Conservation (phyloP, 2,329 filamentous ascomycete genomes). For the Penicillium sp. region DNA sequence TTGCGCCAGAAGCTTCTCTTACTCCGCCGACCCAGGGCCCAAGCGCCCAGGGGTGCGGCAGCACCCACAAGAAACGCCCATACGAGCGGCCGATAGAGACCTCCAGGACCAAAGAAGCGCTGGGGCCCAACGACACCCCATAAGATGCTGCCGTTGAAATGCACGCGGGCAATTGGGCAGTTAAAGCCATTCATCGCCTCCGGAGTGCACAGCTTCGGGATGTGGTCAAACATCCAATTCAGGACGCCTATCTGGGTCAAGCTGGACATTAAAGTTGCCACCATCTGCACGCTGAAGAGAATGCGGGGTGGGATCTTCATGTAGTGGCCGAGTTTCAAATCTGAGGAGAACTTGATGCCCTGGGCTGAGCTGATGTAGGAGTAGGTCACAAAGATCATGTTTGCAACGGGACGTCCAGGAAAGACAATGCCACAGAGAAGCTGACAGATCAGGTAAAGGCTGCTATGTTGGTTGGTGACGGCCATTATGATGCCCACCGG, state of each 20-base stretch:
- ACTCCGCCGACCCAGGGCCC: conserved; percentile 62
- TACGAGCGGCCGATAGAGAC: conserved; percentile 71
- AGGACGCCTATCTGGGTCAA: conserved; percentile 78
- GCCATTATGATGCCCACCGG: conserved; percentile 92
- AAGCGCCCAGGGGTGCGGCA: conserved; percentile 69
- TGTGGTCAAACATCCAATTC: conserved; percentile 84
- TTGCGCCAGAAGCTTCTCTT: conserved; percentile 65
- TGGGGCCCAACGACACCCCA: conserved; percentile 83
- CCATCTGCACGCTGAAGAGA: conserved; percentile 59
- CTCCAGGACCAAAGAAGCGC: conserved; percentile 75
- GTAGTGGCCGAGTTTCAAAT: conserved; percentile 71
- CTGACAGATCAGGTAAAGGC: conserved; percentile 82
- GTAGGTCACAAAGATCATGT: conserved; percentile 92
- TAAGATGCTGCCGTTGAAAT: conserved; percentile 85
- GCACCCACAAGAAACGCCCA: conserved; percentile 81
- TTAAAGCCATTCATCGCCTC: conserved; percentile 83
- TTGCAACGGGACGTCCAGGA: conserved; percentile 79
- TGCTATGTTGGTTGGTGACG: conserved; percentile 84
- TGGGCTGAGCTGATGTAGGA: conserved; percentile 86
- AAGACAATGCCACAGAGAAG: conserved; percentile 79
- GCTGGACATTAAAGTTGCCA: conserved; percentile 65
- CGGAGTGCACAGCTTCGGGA: conserved; percentile 73
- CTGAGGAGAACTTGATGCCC: conserved; percentile 82
- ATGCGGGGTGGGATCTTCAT: conserved; percentile 61
- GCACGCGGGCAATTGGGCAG: conserved; percentile 80